Base-by-base conservation (phyloP, 495 filamentous ascomycete genomes). In the Hypoxylon crocopeplum region DNA sequence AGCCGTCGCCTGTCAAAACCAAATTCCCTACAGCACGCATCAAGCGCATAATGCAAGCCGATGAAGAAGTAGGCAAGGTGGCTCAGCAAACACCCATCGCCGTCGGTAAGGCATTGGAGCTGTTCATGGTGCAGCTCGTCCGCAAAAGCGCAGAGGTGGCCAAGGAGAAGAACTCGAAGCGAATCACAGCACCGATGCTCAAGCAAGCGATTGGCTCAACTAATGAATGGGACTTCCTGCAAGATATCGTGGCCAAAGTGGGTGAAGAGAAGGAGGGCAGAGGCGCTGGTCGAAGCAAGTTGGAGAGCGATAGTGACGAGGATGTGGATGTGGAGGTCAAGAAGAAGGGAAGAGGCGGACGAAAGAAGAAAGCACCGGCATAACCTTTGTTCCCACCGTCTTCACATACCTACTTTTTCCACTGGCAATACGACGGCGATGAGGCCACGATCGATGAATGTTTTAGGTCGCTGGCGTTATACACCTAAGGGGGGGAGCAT, bases 11-110 rank as follows among this genome's bases (percentile, higher is more conserved):
- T 16, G 91, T 99, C 48, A 91, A 86, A 73, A 97, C 92, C 16
- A 97, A 97, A 60, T 99, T 99, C 67, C 94, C 94, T 2, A 96
- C 97, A 25, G 94, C 94, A 52, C 85, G 94, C 42, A 99, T 98
- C 73, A 99, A 99, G 83, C 88, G 94, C 46, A 98, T 99, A 59
- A 98, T 99, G 94, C 94, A 99, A 74, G 94, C 94, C 5, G 94
- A 99, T 68, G 94, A 99, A 67, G 94, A 99, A 74, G 93, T 99
- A 1, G 94, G 94, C 33, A 99, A 99, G 76, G 95, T 99, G 2
- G 92, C 94, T 6, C 95, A 98, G 74, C 93, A 97, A 17, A 96
- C 93, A 4, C 93, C 93, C 2, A 92, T 95, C 65, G 92, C 90
- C 40, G 93, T 97, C 45, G 91, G 92, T 60, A 97, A 98, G 76